Percentiles rank a stretch among this genome's conserved stretches.
Conservation (phyloP, 2,329 filamentous ascomycete species). For the Colletotrichum neosansevieriae region DNA sequence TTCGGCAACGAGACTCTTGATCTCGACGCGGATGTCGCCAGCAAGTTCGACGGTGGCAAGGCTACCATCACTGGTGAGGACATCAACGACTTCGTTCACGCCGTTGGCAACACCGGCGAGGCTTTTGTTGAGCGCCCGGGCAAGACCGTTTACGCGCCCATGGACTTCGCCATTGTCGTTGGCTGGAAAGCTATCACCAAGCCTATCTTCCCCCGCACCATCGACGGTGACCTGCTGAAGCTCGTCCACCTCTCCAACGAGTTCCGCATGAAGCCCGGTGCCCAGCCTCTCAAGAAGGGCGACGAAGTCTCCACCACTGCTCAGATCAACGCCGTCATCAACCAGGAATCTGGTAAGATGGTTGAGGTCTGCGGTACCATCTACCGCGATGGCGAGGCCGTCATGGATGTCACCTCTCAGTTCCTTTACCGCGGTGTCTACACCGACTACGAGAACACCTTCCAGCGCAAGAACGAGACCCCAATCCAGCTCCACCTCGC, state of each 20-base stretch:
- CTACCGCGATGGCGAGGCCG: conserved; percentile 81
- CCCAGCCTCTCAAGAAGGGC: conserved; percentile 93
- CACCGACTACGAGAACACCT: conserved; percentile 96
- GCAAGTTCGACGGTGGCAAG: conserved; percentile 90
- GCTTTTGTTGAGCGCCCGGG: conserved; percentile 96
- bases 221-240: conserved; percentile 95
- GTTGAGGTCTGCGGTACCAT: conserved; percentile 99
- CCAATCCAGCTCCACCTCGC: conserved; percentile 92
- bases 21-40: conserved; percentile 86
- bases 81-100: conserved; percentile 99
- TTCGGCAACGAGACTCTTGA: conserved; percentile 89
- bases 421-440: conserved; percentile 96
- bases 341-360: conserved; percentile 99
- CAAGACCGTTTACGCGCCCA: conserved; percentile 93
- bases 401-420: conserved; percentile 99
- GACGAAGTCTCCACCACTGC: conserved; percentile 93
- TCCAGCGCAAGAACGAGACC: conserved; percentile 96
- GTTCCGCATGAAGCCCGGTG: conserved; percentile 98
- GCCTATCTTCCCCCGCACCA: conserved; percentile 96
- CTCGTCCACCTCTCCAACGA: conserved; percentile 96
- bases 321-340: conserved; percentile 97
- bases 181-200: conserved; percentile 99
- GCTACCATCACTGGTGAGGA: conserved; percentile 89
- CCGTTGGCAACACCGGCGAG: conserved; percentile 96
- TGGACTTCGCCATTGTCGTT: conserved; percentile 99